phyloP scores from a whole-genome alignment of 2,329 filamentous ascomycete genomes.

The Scytalidium sp. region DNA sequence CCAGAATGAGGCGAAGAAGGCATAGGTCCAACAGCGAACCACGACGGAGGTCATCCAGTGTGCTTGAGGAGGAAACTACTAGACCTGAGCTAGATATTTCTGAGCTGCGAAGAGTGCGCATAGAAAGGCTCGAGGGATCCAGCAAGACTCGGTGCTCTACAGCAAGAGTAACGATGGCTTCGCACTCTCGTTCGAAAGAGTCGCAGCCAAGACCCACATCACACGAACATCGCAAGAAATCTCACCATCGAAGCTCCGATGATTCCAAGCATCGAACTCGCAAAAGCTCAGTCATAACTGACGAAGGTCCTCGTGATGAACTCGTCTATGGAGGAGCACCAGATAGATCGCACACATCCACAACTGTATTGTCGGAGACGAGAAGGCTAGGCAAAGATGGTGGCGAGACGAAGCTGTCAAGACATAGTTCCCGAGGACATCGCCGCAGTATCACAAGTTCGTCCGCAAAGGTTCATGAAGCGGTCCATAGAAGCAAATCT shows the following conservation, averaged over 20 bases:
- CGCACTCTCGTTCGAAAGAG: slow-evolving; percentile 21
- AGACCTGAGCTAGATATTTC: slow-evolving; percentile 17
- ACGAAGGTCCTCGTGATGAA: slow-evolving; percentile 5
- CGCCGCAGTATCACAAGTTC: not conserved
- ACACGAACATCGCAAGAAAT: slow-evolving; percentile 18
- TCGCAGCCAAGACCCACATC: slow-evolving; percentile 14
- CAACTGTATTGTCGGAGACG: slow-evolving; percentile 13
- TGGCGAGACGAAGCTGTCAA: not conserved
- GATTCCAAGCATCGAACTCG: slow-evolving; percentile 16
- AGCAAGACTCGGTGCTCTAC: slow-evolving; percentile 11
- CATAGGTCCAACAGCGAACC: slow-evolving; percentile 18
- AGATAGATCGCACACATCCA: slow-evolving; percentile 9
- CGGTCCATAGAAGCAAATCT: slow-evolving; percentile 14
- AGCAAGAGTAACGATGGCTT: slow-evolving; percentile 17
- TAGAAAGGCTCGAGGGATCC: slow-evolving; percentile 24
- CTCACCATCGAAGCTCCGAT: slow-evolving; percentile 13
- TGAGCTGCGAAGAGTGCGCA: slow-evolving; percentile 19
- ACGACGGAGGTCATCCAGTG: slow-evolving; percentile 13
- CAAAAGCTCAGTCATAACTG: slow-evolving; percentile 14
- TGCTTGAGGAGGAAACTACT: slow-evolving; percentile 16
- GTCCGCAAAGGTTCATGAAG: slow-evolving; percentile 10
- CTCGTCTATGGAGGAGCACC: slow-evolving; percentile 19
- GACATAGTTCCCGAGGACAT: slow-evolving; percentile 10
- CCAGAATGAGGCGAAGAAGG: slow-evolving; percentile 16
- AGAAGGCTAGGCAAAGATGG: slow-evolving; percentile 14